phyloP scores from a whole-genome alignment of 164 flowering plant species.

The Magnolia kwangsiensis region DNA sequence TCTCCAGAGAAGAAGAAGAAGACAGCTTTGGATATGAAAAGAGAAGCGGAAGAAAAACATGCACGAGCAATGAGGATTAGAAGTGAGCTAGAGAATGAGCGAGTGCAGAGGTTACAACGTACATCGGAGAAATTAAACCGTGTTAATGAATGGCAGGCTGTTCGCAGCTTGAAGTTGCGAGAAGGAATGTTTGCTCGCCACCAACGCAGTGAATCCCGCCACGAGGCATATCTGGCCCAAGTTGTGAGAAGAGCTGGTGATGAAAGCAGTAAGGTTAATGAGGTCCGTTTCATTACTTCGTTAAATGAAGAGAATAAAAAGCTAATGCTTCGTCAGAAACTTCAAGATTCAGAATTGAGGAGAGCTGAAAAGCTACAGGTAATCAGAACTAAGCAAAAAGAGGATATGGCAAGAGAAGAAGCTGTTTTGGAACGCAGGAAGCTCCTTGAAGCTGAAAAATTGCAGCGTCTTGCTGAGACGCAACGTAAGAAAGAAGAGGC shows the following conservation, averaged over 20 bases:
- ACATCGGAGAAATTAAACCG: slow-evolving; percentile 87
- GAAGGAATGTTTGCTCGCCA: slow-evolving; percentile 92
- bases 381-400: slow-evolving; percentile 78
- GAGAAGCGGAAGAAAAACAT: slow-evolving; percentile 94
- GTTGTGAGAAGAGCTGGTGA: slow-evolving; percentile 95
- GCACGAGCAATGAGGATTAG: slow-evolving; percentile 88
- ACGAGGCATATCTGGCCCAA: slow-evolving; percentile 89
- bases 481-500: slow-evolving; percentile 95
- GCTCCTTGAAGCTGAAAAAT: slow-evolving; percentile 82
- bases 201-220: slow-evolving; percentile 83
- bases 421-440: slow-evolving; percentile 91
- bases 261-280: slow-evolving; percentile 95
- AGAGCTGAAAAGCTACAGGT: slow-evolving; percentile 92
- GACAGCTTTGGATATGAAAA: slow-evolving; percentile 73
- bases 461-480: slow-evolving; percentile 92
- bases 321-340: slow-evolving; percentile 77
- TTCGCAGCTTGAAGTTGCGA: slow-evolving; percentile 71
- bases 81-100: slow-evolving; percentile 79
- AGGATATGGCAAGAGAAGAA: slow-evolving; percentile 94
- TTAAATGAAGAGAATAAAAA: slow-evolving; percentile 93
- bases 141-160: slow-evolving; percentile 93
- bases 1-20: slow-evolving; percentile 92
- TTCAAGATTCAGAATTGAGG: slow-evolving; percentile 86
- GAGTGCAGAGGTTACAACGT: slow-evolving; percentile 82
- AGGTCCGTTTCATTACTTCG: slow-evolving; percentile 96